Evolutionary conservation across 148 eudicot genomes (phyloP), one percentile per base, ranked within the genome.

Genomic region (Gaultheria prostrata): DNA sequence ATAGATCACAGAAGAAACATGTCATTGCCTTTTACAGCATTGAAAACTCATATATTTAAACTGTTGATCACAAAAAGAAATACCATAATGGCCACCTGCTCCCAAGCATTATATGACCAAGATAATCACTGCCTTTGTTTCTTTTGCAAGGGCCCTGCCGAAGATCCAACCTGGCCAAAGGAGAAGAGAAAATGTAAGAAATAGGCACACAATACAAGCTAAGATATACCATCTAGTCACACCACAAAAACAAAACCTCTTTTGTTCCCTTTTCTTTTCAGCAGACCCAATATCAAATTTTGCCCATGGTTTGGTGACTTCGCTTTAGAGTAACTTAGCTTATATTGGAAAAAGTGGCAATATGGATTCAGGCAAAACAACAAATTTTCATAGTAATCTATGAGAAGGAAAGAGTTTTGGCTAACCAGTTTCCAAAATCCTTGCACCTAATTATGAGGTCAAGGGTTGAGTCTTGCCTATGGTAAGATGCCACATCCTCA

Each of bases 81-180:
- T 28, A 13, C 8, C 35, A 12, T 67, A 26, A 11, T 32, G 11
- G 24, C 26, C 24, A 28, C 57, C 45, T 11, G 24, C 39, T 28
- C 28, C 72, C 72, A 0, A 13, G 46, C 14, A 39, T 82, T 51
- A 73, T 21, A 39, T 33, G 35, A 20, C 20, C 14, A 50, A 65
- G n/a, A 24, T 61, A 32, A 39, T 78, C 63, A 84, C 71, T 69
- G 85, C 73, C 28, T 84, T 26, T 67, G 85, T 78, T 84, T 84
- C 85, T 84, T 84, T 69, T 84, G 82, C 76, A 70, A 78, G 28
- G 85, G 85, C 18, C 50, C 82, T 9, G 69, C 8, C 70, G 82
- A 67, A 78, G 85, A 84, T 84, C 72, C 82, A 78, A 78, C 85
- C 85, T 84, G 82, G 33, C 76, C 76, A 54, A 49, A 78, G 18